Evolutionary conservation across 345 rosid genomes (phyloP).

Genomic region (Microthlaspi erraticum): DNA sequence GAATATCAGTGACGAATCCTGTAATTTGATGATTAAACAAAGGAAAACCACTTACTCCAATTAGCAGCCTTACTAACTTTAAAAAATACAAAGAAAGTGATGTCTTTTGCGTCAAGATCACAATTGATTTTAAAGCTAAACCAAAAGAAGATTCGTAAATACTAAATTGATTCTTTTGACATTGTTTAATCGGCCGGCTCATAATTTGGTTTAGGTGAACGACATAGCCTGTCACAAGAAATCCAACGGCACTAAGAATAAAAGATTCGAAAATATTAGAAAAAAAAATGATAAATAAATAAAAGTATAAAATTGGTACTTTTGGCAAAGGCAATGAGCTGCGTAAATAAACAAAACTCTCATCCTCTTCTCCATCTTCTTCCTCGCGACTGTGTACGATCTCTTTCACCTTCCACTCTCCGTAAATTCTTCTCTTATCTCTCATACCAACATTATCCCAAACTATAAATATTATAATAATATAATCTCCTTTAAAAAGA

Average conservation of each 20-base stretch:
- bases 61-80: constrained; percentile 6
- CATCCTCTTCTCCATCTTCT: constrained; percentile 24
- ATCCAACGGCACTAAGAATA: constrained; percentile 30
- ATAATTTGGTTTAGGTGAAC: constrained; percentile 30
- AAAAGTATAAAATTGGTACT: background rate
- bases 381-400: constrained; percentile 30
- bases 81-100: constrained; percentile 11
- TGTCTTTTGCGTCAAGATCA: constrained; percentile 30
- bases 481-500: background rate
- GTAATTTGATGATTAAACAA: background rate
- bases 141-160: constrained; percentile 26
- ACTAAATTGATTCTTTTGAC: background rate
- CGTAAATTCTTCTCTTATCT: constrained; percentile 25
- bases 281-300: background rate
- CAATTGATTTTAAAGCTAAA: constrained; percentile 25
- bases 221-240: constrained; percentile 6
- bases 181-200: constrained; percentile 24
- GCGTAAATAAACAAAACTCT: background rate
- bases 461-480: background rate
- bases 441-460: constrained; percentile 25
- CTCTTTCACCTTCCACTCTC: constrained; percentile 17
- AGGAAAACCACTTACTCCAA: constrained; percentile 15
- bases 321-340: background rate
- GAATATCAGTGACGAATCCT: background rate
- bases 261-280: background rate